Base-by-base conservation (phyloP, 768 basidiomycete genomes). In the Gymnopilus dilepis region DNA sequence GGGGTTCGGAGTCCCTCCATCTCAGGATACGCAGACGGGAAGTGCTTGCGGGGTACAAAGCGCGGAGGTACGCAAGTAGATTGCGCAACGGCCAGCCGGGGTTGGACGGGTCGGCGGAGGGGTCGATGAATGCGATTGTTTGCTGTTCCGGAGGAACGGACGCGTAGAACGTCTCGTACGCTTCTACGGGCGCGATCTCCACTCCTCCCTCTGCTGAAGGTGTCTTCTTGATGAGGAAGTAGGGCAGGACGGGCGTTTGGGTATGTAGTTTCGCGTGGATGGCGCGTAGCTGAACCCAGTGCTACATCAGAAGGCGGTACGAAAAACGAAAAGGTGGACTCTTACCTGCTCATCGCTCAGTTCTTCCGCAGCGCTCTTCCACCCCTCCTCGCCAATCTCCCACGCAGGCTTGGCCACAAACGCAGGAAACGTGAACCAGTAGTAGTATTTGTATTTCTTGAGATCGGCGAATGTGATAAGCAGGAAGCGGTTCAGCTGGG, bases 361-460 rank as follows among this genome's bases (percentile, higher is more conserved):
- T 55, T 77, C 78, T 3, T 76, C 78, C 0, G 76, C 72, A 3
- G 85, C 89, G 30, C 65, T 56, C 51, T 71, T 76, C 86, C 91
- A 91, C 0, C 88, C 90, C 11, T 75, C 70, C 6, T 80, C 83
- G 33, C 79, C 77, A 65, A 92, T 88, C 78, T 93, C 89, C 96
- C 96, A 98, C 5, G 90, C 86, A 6, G 97, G 95, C 66, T 93
- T 94, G 21, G 92, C 80, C 0, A 90, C 89, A 65, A 98, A 89
- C 0, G 96, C 94, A 2, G 97, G 97, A 73, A 98, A 97, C 0
- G 92, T 91, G 70, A 98, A 98, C 97, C 97, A 99, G 76, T 98
- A 98, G 70, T 90, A 95, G 72, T 95, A 99, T 66, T 90, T 91
- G 81, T 97, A 98, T 74, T 96, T 98, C 83, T 99, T 99, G 67